Evolutionary conservation across 805 yeast genomes (phyloP), one percentile per base, ranked within the genome.

Genomic region (Naumovozyma dairenensis): DNA sequence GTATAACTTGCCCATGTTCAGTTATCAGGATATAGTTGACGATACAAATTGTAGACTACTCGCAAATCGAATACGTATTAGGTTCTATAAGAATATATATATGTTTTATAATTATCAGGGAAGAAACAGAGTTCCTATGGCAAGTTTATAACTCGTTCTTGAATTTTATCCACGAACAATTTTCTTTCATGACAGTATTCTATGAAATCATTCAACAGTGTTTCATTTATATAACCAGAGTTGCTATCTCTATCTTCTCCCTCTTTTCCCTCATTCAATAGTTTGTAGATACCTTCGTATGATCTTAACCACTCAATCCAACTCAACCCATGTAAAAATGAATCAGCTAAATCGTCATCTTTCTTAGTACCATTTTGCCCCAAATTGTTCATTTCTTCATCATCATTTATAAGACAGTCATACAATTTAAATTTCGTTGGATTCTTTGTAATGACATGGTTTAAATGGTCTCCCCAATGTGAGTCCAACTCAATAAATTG

Each of bases 401-500:
- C 22, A 53, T 77, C 73, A 54, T 83, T 71, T 60, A 80, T 44
- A 60, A 82, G 71, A 48, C 85, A 80, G 63, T 85, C 92, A 60
- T 80, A 77, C 42, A 62, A 34, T 43, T 30, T 25, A 9, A n/a
- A 24, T 10, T 20, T 20, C 9, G 6, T 25, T 35, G 19, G 14
- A 35, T 4, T 21, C 21, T 9, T 18, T 19, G 4, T 22, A 18
- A 12, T 6, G 16, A 18, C 31, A 28, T 5, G 18, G 15, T 16
- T 28, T 28, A 24, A 7, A 24, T 24, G 13, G 15, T 31, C 24
- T 2, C 12, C 21, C 28, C 26, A 30, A 30, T 14, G 5, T 12
- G n/a, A 16, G 1, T 14, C 10, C 10, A 17, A 16, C 13, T 31
- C 12, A 19, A 25, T 16, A 6, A 9, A 15, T 31, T 31, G n/a